Percentiles rank a stretch among this genome's conserved stretches.
Conservation (phyloP, 305 asterid genomes). For the Fraxinus platypoda region DNA sequence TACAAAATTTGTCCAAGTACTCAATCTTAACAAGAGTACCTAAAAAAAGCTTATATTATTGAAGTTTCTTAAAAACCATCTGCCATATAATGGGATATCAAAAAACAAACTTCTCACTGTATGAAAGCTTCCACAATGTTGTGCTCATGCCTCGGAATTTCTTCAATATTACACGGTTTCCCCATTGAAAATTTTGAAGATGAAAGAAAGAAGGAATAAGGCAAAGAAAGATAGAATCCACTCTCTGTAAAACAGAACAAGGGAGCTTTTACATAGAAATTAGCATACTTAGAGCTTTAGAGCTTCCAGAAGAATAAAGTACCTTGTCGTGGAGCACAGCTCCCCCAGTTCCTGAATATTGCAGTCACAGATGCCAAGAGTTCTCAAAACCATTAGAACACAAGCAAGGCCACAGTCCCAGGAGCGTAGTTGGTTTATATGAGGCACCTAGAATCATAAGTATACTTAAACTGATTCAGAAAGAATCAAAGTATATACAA, state of each 20-base stretch:
- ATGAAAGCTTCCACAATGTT: neutral
- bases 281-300: neutral
- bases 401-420: constrained; percentile 99
- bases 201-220: neutral
- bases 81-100: neutral
- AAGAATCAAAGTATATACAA: neutral
- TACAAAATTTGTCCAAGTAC: neutral
- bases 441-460: constrained; percentile 65
- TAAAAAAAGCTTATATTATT: neutral
- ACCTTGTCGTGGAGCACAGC: constrained; percentile 83
- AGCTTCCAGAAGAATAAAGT: constrained; percentile 10
- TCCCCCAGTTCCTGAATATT: constrained; percentile 59
- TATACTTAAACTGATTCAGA: constrained; percentile 19
- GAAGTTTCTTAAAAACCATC: neutral
- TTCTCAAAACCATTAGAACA: constrained; percentile 78
- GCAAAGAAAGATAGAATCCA: neutral
- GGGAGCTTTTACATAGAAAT: neutral
- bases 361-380: constrained; percentile 50
- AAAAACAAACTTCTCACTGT: neutral
- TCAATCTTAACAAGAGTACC: neutral
- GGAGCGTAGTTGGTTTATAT: constrained; percentile 65
- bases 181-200: neutral
- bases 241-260: constrained; percentile 8
- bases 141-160: neutral
- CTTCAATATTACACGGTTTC: neutral